Conservation (phyloP, 2,329 filamentous ascomycete genomes). For the Samsoniella hepiali region DNA sequence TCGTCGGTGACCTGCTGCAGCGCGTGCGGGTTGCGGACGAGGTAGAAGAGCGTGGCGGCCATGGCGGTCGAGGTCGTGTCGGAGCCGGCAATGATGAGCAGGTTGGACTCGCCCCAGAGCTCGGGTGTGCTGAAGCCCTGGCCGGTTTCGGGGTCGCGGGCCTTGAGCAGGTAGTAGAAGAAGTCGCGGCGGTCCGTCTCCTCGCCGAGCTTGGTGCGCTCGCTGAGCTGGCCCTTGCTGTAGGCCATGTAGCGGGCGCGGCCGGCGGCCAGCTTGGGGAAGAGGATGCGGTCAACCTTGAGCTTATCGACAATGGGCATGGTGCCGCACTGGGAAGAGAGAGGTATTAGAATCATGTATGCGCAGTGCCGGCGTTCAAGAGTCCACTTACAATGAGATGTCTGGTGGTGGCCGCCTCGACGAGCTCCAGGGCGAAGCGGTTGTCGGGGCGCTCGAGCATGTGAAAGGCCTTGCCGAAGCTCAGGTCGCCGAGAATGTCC, state of each 20-base stretch:
- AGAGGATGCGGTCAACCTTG: slow-evolving; percentile 64
- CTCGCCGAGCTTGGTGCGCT: slow-evolving; percentile 63
- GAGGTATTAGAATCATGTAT: not conserved
- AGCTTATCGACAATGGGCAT: slow-evolving; percentile 67
- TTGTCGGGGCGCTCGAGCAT: slow-evolving; percentile 59
- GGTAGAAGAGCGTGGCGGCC: slow-evolving; percentile 61
- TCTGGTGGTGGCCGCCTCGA: slow-evolving; percentile 64
- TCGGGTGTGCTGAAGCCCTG: slow-evolving; percentile 62
- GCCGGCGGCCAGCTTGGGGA: slow-evolving; percentile 63
- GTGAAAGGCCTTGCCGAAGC: slow-evolving; percentile 60
- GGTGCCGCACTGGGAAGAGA: slow-evolving; percentile 56
- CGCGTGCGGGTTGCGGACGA: slow-evolving; percentile 49
- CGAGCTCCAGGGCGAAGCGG: slow-evolving; percentile 63
- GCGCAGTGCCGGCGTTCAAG: not conserved
- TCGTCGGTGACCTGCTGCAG: slow-evolving; percentile 49
- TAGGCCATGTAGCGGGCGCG: slow-evolving; percentile 70
- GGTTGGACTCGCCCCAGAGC: slow-evolving; percentile 68
- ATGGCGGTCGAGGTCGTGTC: slow-evolving; percentile 70
- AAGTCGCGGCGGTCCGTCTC: slow-evolving; percentile 69
- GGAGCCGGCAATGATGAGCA: slow-evolving; percentile 68
- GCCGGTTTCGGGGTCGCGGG: slow-evolving; percentile 68
- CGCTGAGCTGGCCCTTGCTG: slow-evolving; percentile 62
- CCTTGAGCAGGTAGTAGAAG: slow-evolving; percentile 71
- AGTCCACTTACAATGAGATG: slow-evolving; percentile 60
- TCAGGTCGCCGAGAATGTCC: slow-evolving; percentile 60